Base-by-base conservation (phyloP, 495 filamentous ascomycete genomes). In the Daldinia childiae region DNA sequence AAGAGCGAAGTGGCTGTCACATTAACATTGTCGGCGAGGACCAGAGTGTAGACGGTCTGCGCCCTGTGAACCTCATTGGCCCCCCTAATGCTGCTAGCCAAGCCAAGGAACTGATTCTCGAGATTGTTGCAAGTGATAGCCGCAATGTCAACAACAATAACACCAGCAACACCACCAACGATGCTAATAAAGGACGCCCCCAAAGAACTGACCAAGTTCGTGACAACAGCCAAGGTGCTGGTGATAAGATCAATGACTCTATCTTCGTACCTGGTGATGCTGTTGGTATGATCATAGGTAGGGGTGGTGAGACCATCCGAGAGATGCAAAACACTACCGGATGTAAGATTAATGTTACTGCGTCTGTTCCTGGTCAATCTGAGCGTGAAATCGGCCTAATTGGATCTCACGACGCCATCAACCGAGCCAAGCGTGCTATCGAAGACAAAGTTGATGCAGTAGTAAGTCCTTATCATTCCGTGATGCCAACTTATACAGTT, bases 221-320 rank as follows among this genome's bases (percentile, higher is more conserved):
- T 62, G 80, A 78, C 17, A 81, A 76, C 21, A 76, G 63, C 26
- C 81, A 79, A 56, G 82, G 80, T 57, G 84, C 80, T 0, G 78
- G 71, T 30, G 89, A 91, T 64, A 91, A 90, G 79, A 82, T 92
- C 69, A 93, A 90, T 68, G 92, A 95, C 73, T 89, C 86, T 15
- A 93, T 95, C 66, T 88, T 84, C 34, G 92, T 95, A 0, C 92
- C 92, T 2, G 93, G 91, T 15, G 92, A 95, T 73, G 90, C 92
- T 8, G 92, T 95, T 21, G 92, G 92, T 58, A 95, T 95, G 92
- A 94, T 95, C 64, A 95, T 95, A 62, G 92, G 92, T 69, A 93
- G 93, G 81, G 90, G 92, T 56, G 92, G 92, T 56, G 92, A 95
- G 78, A 93, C 92, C 0, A 94, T 95, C 74, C 92, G 92, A 57